Conservation (phyloP, 345 rosid species). For the Rhodamnia rubescens region DNA sequence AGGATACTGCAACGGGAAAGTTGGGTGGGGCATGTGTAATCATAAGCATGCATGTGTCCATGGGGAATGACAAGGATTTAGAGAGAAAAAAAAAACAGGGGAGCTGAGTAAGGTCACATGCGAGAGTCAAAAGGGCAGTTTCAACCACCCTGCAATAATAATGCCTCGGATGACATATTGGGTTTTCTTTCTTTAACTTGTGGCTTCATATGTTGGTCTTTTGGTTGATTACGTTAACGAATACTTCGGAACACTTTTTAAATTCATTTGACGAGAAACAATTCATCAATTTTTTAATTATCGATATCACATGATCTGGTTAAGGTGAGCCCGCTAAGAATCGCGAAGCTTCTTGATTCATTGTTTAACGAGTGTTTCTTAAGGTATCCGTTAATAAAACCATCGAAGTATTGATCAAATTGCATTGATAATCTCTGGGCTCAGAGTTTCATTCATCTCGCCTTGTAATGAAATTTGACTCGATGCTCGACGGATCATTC, state of each 20-base stretch:
- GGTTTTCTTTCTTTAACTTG: not conserved
- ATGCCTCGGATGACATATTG: not conserved
- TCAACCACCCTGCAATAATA: not conserved
- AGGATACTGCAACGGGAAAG: not conserved
- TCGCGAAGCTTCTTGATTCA: not conserved
- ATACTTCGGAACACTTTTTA: not conserved
- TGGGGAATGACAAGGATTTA: not conserved
- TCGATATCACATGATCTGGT: not conserved
- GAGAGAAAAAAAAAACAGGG: not conserved
- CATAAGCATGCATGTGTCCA: not conserved
- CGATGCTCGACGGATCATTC: not conserved
- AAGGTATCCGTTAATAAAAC: not conserved
- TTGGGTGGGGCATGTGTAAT: not conserved
- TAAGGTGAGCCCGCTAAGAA: not conserved
- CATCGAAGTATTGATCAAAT: not conserved
- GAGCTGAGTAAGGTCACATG: not conserved
- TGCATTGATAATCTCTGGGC: no score
- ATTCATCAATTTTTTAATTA: not conserved
- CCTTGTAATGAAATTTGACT: not conserved
- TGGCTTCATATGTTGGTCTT: not conserved
- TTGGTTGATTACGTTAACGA: not conserved
- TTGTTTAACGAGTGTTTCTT: not conserved
- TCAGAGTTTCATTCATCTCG: no score
- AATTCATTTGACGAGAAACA: no score
- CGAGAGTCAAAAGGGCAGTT: not conserved